phyloP scores from a whole-genome alignment of 2,329 filamentous ascomycete genomes.

The Setomelanomma holmii region DNA sequence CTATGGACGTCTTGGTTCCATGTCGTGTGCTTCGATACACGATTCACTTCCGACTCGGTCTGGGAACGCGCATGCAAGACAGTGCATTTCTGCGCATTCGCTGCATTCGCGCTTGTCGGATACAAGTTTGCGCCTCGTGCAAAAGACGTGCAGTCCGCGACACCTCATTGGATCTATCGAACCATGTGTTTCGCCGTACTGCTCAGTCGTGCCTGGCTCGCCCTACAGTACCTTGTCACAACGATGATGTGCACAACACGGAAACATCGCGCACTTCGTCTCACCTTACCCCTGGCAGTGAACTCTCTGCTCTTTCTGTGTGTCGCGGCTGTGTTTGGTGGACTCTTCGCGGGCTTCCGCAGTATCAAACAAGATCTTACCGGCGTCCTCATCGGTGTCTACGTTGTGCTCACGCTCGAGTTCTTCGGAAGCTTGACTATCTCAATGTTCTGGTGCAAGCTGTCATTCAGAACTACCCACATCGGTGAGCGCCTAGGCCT shows the following conservation, averaged over 20 bases:
- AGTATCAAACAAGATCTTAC: not conserved
- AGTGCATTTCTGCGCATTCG: conserved; percentile 65
- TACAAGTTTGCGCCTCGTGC: conserved; percentile 20
- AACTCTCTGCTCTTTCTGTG: not conserved
- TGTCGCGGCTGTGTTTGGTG: not conserved
- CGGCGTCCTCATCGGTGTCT: conserved; percentile 30
- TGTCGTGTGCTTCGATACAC: conserved; percentile 66
- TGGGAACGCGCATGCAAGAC: conserved; percentile 65
- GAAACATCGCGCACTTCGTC: not conserved
- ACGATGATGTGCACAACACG: not conserved
- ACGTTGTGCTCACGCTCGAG: conserved; percentile 60
- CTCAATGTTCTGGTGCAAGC: conserved; percentile 59
- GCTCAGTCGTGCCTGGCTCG: conserved; percentile 16
- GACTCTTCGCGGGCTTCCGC: not conserved
- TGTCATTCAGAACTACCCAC: conserved; percentile 65
- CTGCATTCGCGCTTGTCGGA: conserved; percentile 66
- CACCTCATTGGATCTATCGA: conserved; percentile 15
- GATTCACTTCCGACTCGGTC: conserved; percentile 67
- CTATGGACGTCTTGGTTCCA: conserved; percentile 71
- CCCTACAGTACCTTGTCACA: conserved; percentile 16
- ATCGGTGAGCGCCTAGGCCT: conserved; percentile 65
- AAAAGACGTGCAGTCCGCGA: conserved; percentile 3
- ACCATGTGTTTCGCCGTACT: conserved; percentile 18
- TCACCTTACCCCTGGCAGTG: conserved; percentile 15
- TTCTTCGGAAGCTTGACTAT: conserved; percentile 58